Conservation (phyloP, 2,329 filamentous ascomycete genomes). For the Exophiala spinifera region DNA sequence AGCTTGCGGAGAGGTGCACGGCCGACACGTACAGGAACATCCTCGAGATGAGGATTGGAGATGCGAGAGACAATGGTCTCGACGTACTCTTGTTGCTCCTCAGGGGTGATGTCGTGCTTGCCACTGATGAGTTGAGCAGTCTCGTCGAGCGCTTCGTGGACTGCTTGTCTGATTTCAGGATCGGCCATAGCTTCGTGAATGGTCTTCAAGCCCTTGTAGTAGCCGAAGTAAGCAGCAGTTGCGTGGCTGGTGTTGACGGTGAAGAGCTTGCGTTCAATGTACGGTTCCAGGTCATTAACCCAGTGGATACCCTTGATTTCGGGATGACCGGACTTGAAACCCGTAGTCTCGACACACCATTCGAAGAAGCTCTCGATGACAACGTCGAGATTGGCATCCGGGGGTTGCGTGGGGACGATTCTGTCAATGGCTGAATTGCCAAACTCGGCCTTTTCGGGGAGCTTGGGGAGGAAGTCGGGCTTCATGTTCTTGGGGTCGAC, state of each 20-base stretch:
- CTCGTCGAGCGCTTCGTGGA: conserved; percentile 76
- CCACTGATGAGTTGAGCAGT: conserved; percentile 80
- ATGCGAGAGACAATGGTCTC: conserved; percentile 90
- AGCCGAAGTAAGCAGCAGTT: conserved; percentile 91
- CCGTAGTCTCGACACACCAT: conserved; percentile 90
- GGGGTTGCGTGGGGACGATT: conserved; percentile 88
- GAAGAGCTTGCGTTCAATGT: conserved; percentile 99
- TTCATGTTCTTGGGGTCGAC: conserved; percentile 70
- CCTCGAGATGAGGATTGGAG: conserved; percentile 75
- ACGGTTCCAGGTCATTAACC: conserved; percentile 86
- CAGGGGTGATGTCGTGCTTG: conserved; percentile 75
- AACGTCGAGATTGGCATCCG: conserved; percentile 78
- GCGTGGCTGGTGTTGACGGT: conserved; percentile 99
- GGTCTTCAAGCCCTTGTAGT: conserved; percentile 78
- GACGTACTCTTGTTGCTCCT: conserved; percentile 82
- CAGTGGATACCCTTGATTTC: conserved; percentile 85
- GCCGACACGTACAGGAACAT: conserved; percentile 90
- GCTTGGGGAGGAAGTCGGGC: conserved; percentile 51
- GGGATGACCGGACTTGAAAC: conserved; percentile 71
- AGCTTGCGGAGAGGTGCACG: conserved; percentile 93
- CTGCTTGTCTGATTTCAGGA: conserved; percentile 72
- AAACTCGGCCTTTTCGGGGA: conserved; percentile 75
- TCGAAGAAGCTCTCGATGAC: conserved; percentile 98
- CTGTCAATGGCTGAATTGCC: conserved; percentile 98
- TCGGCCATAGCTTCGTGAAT: conserved; percentile 88